Percentiles rank a stretch among this genome's conserved stretches.
These are phyloP conservation scores for Oemleria cerasiformis DNA, from an alignment of 306 rosid genomes.

Conservation along the genomic window DNA sequence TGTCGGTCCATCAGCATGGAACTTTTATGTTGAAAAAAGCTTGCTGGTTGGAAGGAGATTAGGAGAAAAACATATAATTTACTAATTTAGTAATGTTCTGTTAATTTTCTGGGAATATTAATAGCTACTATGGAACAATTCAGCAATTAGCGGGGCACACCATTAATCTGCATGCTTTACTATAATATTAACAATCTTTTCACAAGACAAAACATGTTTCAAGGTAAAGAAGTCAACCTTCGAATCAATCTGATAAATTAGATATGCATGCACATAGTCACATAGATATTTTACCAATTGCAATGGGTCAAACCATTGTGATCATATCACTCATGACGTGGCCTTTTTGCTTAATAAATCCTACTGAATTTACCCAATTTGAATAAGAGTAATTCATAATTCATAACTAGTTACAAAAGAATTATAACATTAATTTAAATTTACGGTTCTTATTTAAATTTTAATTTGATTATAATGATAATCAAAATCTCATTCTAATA, in stretches of 20 bases:
- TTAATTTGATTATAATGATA: too few relatives aligned
- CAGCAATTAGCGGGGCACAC: neutral
- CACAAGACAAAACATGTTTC: neutral
- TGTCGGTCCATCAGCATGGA: constrained; percentile 4
- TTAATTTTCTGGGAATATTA: neutral
- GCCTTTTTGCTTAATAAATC: too few relatives aligned
- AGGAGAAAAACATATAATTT: too few relatives aligned
- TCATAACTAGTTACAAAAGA: too few relatives aligned
- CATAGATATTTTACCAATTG: neutral
- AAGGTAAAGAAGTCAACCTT: neutral
- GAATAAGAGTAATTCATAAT: too few relatives aligned
- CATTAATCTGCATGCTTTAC: neutral
- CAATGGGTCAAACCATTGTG: neutral
- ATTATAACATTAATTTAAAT: too few relatives aligned
- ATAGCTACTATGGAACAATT: neutral
- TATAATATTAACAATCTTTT: neutral
- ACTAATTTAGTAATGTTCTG: neutral
- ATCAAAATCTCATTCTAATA: too few relatives aligned
- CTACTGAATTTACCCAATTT: too few relatives aligned
- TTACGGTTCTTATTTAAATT: too few relatives aligned
- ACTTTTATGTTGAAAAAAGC: constrained; percentile 13
- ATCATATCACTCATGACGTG: too few relatives aligned
- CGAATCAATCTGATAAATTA: too few relatives aligned
- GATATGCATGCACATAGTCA: too few relatives aligned
- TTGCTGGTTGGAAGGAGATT: neutral